Base-by-base conservation (phyloP, 2,329 filamentous ascomycete species). In the Hymenoscyphus occultus region DNA sequence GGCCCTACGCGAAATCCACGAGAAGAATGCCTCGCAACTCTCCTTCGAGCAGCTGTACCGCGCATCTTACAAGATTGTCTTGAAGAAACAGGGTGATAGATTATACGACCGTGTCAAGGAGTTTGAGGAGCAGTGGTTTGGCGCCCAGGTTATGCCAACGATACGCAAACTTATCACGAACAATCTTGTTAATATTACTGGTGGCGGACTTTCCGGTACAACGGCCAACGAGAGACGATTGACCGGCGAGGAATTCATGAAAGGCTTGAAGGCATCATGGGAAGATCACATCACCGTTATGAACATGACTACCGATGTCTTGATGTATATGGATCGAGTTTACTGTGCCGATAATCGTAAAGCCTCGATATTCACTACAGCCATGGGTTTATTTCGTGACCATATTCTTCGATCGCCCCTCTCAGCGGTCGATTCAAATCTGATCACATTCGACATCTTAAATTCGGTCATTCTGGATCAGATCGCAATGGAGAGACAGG, bases 41-140 rank as follows among this genome's bases (percentile, higher is more conserved):
- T 97, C 93, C 0, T 99, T 97, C 80, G 95, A 99, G 77, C 90
- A 96, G 74, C 85, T 99, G 0, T 99, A 99, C 79, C 90, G 95
- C 65, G 91, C 91, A 63, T 91, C 92, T 5, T 99, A 99, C 79
- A 94, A 95, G 76, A 91, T 98, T 22, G 94, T 98, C 0, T 80
- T 97, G 42, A 91, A 90, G 78, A 96, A 94, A 79, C 90, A 93
- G 71, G 93, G 93, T 32, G 86, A 90, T 40, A 81, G 88, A 12
- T 83, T 99, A 1, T 98, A 98, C 77, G 84, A 90, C 5, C 83
- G 85, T 10, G 93, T 98, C 59, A 90, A 89, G 71, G 80, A 87
- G 1, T 92, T 97, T 63, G 94, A 98, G 77, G 84, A 89, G 72
- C 80, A 86, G 68, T 97, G 94, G 90, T 88, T 99, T 67, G 84